Base-by-base conservation (phyloP, 148 eudicot genomes). In the Rheum nobile region DNA sequence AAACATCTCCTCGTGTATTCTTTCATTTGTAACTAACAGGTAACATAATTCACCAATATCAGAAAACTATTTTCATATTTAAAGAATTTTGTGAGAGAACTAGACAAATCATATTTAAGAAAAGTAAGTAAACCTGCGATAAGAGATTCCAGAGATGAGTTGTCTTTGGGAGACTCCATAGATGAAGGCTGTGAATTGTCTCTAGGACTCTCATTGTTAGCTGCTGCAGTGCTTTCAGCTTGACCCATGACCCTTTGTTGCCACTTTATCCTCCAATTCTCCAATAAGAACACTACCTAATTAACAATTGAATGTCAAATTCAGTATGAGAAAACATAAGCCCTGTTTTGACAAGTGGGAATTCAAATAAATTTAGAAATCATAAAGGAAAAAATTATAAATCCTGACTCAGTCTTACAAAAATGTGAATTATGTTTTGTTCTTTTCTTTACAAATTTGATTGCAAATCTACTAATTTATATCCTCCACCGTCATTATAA, bases 81-180 rank as follows among this genome's bases (percentile, higher is more conserved):
- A 59, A 72, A 8, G 24, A 50, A 26, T 12, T 26, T 21, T 35
- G 32, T 35, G 41, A 11, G 19, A 61, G 48, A 43, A 21, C 24
- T 46, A n/a, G 0, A 28, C 67, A 26, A 3, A 24, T 28, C 34
- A 57, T 9, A 4, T 16, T 4, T 44, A 29, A 4, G 61, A n/a
- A 37, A 44, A 28, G 28, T 63, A 42, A 59, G 29, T 16, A 68
- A 16, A 86, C 89, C 89, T 71, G 85, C 85, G 63, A 87, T 72
- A 17, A 86, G 81, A 35, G 90, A 85, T 46, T 86, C 88, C 79
- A 88, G 76, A 55, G 91, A 86, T 0, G 85, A 16, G 21, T 71
- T 75, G 47, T 75, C 67, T 35, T 16, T 52, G 1, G 83, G 39
- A 57, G 90, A 85, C 63, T 86, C 88, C 74, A 85, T 76, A 54